Conservation (phyloP, 192 early-diverging fungal species). For the Chytriomyces hyalinus region DNA sequence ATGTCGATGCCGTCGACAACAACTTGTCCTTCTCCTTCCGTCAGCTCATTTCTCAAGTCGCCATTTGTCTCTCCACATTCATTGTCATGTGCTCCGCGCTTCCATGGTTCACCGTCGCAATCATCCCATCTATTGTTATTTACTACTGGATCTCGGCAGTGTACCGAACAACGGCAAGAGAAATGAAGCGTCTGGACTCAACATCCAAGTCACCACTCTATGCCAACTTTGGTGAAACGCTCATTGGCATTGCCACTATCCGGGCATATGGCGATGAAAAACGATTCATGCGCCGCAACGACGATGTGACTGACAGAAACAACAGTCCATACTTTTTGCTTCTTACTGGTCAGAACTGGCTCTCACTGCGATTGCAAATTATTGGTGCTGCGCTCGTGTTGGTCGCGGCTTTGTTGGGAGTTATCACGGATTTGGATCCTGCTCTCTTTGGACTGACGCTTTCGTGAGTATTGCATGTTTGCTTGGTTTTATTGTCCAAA, state of each 20-base stretch:
- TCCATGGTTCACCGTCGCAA: slow-evolving; percentile 52
- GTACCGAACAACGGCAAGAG: slow-evolving; percentile 43
- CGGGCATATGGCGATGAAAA: slow-evolving; percentile 80
- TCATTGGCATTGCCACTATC: slow-evolving; percentile 83
- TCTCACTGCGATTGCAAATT: slow-evolving; percentile 77
- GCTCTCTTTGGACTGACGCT: slow-evolving; percentile 78
- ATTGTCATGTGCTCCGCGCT: slow-evolving; percentile 59
- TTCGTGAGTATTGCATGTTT: slow-evolving; percentile 29
- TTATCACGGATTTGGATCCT: slow-evolving; percentile 64
- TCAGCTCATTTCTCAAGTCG: slow-evolving; percentile 58
- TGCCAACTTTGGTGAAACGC: slow-evolving; percentile 75
- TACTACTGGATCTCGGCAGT: slow-evolving; percentile 42
- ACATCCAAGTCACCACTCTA: slow-evolving; percentile 60
- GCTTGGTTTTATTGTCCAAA: no score
- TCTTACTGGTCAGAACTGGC: slow-evolving; percentile 70
- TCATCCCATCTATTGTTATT: slow-evolving; percentile 28
- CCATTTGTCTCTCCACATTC: slow-evolving; percentile 60
- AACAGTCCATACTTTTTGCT: slow-evolving; percentile 81
- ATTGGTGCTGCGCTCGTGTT: slow-evolving; percentile 80
- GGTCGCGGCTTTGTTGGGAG: slow-evolving; percentile 73
- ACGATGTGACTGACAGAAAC: slow-evolving; percentile 71
- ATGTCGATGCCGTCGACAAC: slow-evolving; percentile 70
- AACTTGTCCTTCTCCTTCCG: slow-evolving; percentile 61
- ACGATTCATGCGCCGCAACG: slow-evolving; percentile 76
- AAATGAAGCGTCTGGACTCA: slow-evolving; percentile 51